Base-by-base conservation (phyloP, 2,329 filamentous ascomycete genomes). In the Gremmenia infestans region DNA sequence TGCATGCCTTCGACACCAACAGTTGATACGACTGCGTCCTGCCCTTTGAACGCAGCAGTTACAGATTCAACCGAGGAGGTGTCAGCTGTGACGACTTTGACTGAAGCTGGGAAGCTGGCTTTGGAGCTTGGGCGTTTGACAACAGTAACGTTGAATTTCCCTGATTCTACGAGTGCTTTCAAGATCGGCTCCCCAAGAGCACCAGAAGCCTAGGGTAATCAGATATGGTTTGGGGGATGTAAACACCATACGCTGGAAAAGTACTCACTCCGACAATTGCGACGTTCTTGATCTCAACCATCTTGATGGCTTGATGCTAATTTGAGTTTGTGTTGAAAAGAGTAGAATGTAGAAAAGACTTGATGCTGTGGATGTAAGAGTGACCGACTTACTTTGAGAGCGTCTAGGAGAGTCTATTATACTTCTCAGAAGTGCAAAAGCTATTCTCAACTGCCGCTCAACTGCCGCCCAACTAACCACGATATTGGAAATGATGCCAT, bases 11-110 rank as follows among this genome's bases (percentile, higher is more conserved):
- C 52, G 2, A 25, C 48, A 23, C 63, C 67, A 25, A 86, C 72
- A 0, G 77, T 71, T 4, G 77, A 79, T 51, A 87, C 65, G 5
- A 84, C 74, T 0, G 80, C 83, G 66, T 87, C 83, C 59, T 84
- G 78, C 40, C 78, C 80, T 48, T 74, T 63, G 48, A 87, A 74
- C 2, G 78, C 79, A 0, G 68, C 45, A 1, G 70, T 72, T 8
- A 83, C 70, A 36, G 76, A 75, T 1, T 68, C 48, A 2, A 73
- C 63, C 3, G 68, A 70, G 35, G 71, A 68, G 57, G 76, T 79
- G 63, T 82, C 72, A 17, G 74, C 74, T 5, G 72, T 70, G 56
- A 76, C 53, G 19, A 80, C 73, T 14, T 73, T 74, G 60, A 78
- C 71, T 19, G 66, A 62, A 4, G 63, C 40, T 43, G 63, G 61